These are phyloP conservation scores for Hanseniaspora singularis DNA, from an alignment of 805 yeast genomes.

Conservation along the genomic window DNA sequence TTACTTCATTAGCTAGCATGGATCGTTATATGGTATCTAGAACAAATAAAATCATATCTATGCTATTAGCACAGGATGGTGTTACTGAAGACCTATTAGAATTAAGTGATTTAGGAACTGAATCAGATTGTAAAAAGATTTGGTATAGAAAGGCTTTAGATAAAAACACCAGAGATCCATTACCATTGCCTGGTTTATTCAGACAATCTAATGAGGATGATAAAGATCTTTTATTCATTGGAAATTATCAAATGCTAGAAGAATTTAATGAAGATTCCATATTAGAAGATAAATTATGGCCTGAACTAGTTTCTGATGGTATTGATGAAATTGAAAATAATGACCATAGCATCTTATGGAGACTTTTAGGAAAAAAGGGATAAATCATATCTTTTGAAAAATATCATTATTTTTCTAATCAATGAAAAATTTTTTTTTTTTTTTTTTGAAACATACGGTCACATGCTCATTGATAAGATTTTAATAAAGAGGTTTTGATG, in stretches of 20 bases:
- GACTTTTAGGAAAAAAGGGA: conserved; percentile 6
- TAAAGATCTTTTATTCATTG: conserved; percentile 37
- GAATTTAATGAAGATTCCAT: conserved; percentile 74
- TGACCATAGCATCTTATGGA: conserved; percentile 8
- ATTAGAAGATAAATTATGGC: conserved; percentile 32
- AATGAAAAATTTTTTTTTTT: too few species aligned
- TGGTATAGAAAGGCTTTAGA: conserved; percentile 53
- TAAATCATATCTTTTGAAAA: not conserved
- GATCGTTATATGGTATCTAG: conserved; percentile 68
- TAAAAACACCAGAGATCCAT: conserved; percentile 37
- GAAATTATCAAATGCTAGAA: conserved; percentile 75
- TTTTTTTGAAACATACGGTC: too few species aligned
- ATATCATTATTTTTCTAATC: not conserved
- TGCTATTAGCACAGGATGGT: conserved; percentile 41
- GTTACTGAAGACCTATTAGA: conserved; percentile 3
- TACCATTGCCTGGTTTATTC: conserved; percentile 64
- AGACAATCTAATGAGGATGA: conserved; percentile 47
- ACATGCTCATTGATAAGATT: too few species aligned
- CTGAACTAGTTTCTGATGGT: not conserved
- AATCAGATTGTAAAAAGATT: conserved; percentile 68
- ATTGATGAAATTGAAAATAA: not conserved
- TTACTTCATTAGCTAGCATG: conserved; percentile 76
- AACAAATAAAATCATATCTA: conserved; percentile 64
- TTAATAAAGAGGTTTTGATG: too few species aligned
- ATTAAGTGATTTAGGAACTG: conserved; percentile 68